Percentiles rank a stretch among this genome's conserved stretches.
phyloP scores from a whole-genome alignment of 495 filamentous ascomycete genomes.

The Annulohypoxylon moriforme region DNA sequence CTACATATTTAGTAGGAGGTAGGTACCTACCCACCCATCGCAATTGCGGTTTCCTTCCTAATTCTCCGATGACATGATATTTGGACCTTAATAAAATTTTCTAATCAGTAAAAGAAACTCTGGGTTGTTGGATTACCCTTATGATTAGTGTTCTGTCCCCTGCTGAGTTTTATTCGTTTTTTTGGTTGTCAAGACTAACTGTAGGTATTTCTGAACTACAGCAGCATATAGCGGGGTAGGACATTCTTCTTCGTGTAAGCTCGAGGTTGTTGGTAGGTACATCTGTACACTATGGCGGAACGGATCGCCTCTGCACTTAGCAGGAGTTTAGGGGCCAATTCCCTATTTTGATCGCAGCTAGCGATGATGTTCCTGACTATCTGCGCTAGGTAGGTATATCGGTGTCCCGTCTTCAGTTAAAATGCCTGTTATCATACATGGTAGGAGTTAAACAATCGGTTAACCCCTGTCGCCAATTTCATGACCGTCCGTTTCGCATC shows the following conservation, averaged over 20 bases:
- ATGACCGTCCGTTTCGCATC: background rate
- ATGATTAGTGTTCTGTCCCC: no score
- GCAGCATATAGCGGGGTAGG: background rate
- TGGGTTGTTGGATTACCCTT: no score
- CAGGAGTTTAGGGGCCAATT: background rate
- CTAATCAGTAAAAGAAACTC: no score
- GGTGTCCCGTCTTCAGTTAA: background rate
- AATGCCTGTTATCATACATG: background rate
- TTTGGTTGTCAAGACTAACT: no score
- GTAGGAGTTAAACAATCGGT: background rate
- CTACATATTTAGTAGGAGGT: no score
- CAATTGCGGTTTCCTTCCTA: no score
- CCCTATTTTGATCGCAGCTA: conserved; percentile 5
- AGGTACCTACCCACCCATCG: no score
- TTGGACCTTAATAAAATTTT: no score
- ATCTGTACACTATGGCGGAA: background rate
- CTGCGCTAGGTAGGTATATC: background rate
- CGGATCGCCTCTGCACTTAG: conserved; percentile 2
- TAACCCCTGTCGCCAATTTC: background rate
- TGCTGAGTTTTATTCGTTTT: no score
- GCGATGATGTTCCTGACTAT: background rate
- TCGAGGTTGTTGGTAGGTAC: no score
- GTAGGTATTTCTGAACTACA: no score
- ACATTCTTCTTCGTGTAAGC: background rate
- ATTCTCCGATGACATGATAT: no score